These are phyloP conservation scores for Paraphoma chrysanthemicola DNA, from an alignment of 2,329 filamentous ascomycete genomes.

Conservation along the genomic window DNA sequence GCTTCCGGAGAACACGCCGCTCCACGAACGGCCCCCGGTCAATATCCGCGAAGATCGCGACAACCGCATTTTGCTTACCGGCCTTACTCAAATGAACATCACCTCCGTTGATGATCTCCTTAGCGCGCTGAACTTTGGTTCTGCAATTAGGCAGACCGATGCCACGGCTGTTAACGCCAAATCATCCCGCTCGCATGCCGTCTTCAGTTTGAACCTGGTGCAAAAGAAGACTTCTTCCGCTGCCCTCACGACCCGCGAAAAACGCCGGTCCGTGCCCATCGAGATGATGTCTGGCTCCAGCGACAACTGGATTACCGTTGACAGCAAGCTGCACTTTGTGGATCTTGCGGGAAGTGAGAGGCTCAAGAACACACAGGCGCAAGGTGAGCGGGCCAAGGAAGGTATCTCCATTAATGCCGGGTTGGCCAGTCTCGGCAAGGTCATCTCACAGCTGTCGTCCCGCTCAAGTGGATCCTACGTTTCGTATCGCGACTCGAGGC, in stretches of 20 bases:
- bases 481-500: slow-evolving; percentile 96
- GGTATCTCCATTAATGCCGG: slow-evolving; percentile 98
- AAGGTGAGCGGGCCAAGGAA: slow-evolving; percentile 91
- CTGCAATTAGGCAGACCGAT: slow-evolving; percentile 93
- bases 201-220: slow-evolving; percentile 93
- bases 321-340: slow-evolving; percentile 98
- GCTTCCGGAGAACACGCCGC: slow-evolving; percentile 74
- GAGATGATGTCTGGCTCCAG: slow-evolving; percentile 72
- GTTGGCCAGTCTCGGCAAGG: slow-evolving; percentile 92
- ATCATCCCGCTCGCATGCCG: slow-evolving; percentile 95
- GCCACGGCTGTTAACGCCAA: slow-evolving; percentile 97
- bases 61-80: slow-evolving; percentile 92
- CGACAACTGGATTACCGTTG: slow-evolving; percentile 78
- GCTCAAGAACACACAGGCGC: slow-evolving; percentile 94
- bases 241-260: slow-evolving; percentile 68
- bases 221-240: slow-evolving; percentile 73
- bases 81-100: slow-evolving; percentile 84
- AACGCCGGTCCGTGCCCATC: slow-evolving; percentile 84
- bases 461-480: slow-evolving; percentile 87
- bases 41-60: slow-evolving; percentile 93
- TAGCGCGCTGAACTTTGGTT: slow-evolving; percentile 88
- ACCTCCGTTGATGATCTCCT: slow-evolving; percentile 92
- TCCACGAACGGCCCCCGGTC: slow-evolving; percentile 77
- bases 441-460: slow-evolving; percentile 96
- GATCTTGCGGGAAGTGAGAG: slow-evolving; percentile 96